phyloP scores from a whole-genome alignment of 1,284 basidiomycete genomes.

The Spongiforma sp. region DNA sequence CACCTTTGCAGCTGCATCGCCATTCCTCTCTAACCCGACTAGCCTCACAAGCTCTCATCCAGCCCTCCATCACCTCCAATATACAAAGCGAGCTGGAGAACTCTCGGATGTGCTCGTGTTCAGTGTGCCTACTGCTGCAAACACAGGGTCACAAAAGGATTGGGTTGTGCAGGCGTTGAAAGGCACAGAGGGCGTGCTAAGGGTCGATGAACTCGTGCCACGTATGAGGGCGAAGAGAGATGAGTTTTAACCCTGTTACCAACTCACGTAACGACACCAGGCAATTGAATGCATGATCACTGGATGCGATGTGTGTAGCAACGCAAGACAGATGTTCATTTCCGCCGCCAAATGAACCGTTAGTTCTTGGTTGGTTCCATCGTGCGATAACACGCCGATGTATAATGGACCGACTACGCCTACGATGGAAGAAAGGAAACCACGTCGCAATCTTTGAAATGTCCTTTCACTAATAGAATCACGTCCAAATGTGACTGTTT shows the following conservation, averaged over 20 bases:
- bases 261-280: no score
- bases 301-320: no score
- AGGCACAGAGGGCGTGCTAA: conserved; percentile 25
- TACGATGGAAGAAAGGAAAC: no score
- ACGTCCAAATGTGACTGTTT: no score
- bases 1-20: conserved; percentile 26
- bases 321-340: no score
- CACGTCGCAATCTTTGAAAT: no score
- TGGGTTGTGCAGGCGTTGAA: conserved; percentile 24
- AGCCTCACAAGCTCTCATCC: conserved; percentile 22
- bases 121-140: conserved; percentile 9
- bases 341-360: no score
- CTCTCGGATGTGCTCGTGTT: conserved; percentile 32
- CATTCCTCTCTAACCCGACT: conserved; percentile 29
- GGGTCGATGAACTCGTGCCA: conserved; percentile 29
- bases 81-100: conserved; percentile 30
- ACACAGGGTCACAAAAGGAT: conserved; percentile 9
- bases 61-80: conserved; percentile 23
- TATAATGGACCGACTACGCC: no score
- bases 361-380: no score
- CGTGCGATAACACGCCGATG: no score
- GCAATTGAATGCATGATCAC: no score
- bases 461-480: no score
- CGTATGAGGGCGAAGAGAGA: conserved; percentile 32
- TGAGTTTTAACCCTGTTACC: conserved; percentile 36